Base-by-base conservation (phyloP, 2,329 filamentous ascomycete species). In the Fusarium anguioides region DNA sequence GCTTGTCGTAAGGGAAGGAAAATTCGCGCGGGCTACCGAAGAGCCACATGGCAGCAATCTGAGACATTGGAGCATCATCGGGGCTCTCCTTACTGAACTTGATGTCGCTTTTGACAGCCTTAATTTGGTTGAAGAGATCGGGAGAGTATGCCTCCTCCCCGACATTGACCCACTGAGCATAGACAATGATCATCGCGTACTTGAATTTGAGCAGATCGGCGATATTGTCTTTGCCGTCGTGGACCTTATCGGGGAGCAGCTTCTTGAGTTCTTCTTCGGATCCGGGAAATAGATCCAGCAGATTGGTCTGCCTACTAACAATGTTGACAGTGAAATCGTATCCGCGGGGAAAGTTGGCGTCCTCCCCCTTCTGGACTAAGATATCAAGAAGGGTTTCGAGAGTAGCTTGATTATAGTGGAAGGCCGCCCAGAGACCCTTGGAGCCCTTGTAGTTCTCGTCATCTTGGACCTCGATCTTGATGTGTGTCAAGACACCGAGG, bases 1-100 rank as follows among this genome's bases (percentile, higher is more conserved):
- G 77, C 74, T 84, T 84, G 29, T 79, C 75, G 57, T 84, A 84
- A 0, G 82, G 82, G 29, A 80, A 77, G 37, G 82, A 77, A 59
- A 83, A 84, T 68, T 84, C 81, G 21, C 81, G 78, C 7, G 75
- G 74, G 46, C 79, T 79, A 4, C 70, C 74, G 71, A 84, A 83
- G 51, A 84, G 76, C 81, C 82, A 84, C 46, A 45, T 45, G 4
- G 39, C 7, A 2, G 39, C 49, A 6, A 52, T 45, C 0, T 15
- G 11, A 0, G 48, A 52, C 48, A 52, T 44, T 1, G 37, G 48
- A 0, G 27, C 17, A 0, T n/a, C 48, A 2, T 44, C 27, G 4
- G 27, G 37, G 15, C 27, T n/a, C 5, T 44, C 37, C 15, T 45
- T 52, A 17, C 20, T 24, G 1, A 51, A 18, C 20, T 52, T 52